phyloP scores from a whole-genome alignment of 306 rosid genomes.

The Rosa lucieae region DNA sequence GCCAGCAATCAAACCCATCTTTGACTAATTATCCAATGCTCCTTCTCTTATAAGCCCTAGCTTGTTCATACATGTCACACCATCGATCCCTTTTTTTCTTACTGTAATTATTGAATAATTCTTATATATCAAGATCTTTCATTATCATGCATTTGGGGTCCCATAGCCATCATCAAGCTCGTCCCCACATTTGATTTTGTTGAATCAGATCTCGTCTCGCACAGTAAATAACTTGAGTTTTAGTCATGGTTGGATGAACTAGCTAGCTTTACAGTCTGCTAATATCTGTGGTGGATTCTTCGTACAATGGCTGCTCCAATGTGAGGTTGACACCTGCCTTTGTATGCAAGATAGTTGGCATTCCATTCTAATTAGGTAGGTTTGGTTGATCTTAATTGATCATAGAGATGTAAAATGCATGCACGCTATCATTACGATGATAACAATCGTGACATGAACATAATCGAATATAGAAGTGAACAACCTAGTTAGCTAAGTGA shows the following conservation, averaged over 20 bases:
- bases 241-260: constrained; percentile 11
- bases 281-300: neutral
- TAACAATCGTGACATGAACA: neutral
- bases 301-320: neutral
- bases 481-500: neutral
- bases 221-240: constrained; percentile 25
- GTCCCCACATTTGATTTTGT: constrained; percentile 39
- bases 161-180: constrained; percentile 22
- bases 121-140: constrained; percentile 26
- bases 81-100: constrained; percentile 23
- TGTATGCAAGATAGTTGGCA: neutral
- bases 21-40: constrained; percentile 27
- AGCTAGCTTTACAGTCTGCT: constrained; percentile 15
- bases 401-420: neutral
- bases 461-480: neutral
- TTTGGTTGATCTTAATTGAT: neutral
- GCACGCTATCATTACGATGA: neutral
- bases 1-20: constrained; percentile 32
- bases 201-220: constrained; percentile 26
- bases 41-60: constrained; percentile 6
- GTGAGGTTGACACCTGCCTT: neutral
- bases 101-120: constrained; percentile 33
- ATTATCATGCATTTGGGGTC: constrained; percentile 36
- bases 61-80: constrained; percentile 9
- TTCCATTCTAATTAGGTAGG: neutral